These are phyloP conservation scores for Biscogniauxia sp. DNA, from an alignment of 2,329 filamentous ascomycete genomes.

Conservation along the genomic window DNA sequence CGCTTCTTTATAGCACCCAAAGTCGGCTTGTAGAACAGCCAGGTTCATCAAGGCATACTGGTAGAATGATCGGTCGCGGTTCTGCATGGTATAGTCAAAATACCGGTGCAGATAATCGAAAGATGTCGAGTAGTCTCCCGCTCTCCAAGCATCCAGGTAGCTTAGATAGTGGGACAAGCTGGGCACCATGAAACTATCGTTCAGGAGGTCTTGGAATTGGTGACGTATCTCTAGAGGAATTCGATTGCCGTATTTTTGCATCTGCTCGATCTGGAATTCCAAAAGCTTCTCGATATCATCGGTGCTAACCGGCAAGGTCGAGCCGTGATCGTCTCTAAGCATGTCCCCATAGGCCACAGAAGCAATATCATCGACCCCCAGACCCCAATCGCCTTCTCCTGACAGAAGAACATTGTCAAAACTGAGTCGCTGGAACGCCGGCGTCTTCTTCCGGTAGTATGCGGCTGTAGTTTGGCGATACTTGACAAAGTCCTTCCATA, in stretches of 20 bases:
- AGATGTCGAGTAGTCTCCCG: constrained; percentile 84
- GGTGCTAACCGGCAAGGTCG: constrained; percentile 59
- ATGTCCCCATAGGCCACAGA: constrained; percentile 53
- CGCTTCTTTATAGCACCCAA: constrained; percentile 86
- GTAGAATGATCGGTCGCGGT: constrained; percentile 78
- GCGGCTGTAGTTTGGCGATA: constrained; percentile 75
- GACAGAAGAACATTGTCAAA: constrained; percentile 56
- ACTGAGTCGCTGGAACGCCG: constrained; percentile 54
- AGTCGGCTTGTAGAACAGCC: constrained; percentile 90
- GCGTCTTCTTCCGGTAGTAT: constrained; percentile 62
- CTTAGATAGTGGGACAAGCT: constrained; percentile 75
- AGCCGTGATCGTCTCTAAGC: constrained; percentile 41
- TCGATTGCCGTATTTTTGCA: constrained; percentile 79
- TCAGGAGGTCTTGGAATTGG: constrained; percentile 68
- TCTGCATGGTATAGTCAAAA: constrained; percentile 94
- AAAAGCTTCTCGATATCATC: constrained; percentile 79
- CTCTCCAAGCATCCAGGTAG: constrained; percentile 89
- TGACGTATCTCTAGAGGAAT: constrained; percentile 71
- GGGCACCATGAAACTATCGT: constrained; percentile 65
- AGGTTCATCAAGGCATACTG: constrained; percentile 94
- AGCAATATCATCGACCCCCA: constrained; percentile 44
- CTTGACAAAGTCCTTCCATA: constrained; percentile 81
- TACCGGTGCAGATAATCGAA: constrained; percentile 92
- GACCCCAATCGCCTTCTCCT: constrained; percentile 51
- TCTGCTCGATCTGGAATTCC: constrained; percentile 83